phyloP scores from a whole-genome alignment of 768 basidiomycete species.

The Peribolospora kevripleyi region DNA sequence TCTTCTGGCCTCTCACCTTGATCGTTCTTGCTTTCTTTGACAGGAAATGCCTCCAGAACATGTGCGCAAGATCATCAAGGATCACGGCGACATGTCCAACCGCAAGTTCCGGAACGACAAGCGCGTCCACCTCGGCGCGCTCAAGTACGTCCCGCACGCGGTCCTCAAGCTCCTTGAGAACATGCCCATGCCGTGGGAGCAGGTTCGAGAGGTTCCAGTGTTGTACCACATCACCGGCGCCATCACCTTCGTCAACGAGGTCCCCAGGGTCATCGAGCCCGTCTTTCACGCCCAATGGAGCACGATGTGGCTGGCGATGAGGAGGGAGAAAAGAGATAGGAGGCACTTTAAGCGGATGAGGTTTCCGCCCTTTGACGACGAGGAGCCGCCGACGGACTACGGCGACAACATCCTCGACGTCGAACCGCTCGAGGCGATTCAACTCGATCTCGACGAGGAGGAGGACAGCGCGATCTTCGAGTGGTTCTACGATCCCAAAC shows the following conservation, averaged over 20 bases:
- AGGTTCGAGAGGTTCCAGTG: constrained; percentile 95
- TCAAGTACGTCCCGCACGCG: constrained; percentile 89
- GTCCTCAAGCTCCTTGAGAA: constrained; percentile 99
- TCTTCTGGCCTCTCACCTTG: constrained; percentile 3
- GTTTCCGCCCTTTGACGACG: constrained; percentile 97
- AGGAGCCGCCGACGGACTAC: constrained; percentile 95
- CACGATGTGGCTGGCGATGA: constrained; percentile 99
- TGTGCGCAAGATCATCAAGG: constrained; percentile 97
- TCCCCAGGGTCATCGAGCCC: constrained; percentile 87
- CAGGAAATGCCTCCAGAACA: constrained; percentile 52
- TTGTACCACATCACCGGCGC: constrained; percentile 98
- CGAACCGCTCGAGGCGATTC: constrained; percentile 91
- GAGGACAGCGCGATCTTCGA: constrained; percentile 80
- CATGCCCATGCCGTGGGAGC: constrained; percentile 33
- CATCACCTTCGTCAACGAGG: constrained; percentile 97
- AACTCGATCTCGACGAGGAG: constrained; percentile 73
- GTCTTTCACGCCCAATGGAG: constrained; percentile 99
- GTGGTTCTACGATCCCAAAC: constrained; percentile 97
- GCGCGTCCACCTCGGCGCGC: constrained; percentile 89
- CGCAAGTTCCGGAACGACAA: constrained; percentile 98
- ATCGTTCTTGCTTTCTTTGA: constrained; percentile 22
- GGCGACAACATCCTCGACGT: constrained; percentile 97
- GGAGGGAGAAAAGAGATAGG: constrained; percentile 91
- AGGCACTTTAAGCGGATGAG: constrained; percentile 99
- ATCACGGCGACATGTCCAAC: constrained; percentile 98